Conservation (phyloP, 495 filamentous ascomycete genomes). For the Parmelia sp. region DNA sequence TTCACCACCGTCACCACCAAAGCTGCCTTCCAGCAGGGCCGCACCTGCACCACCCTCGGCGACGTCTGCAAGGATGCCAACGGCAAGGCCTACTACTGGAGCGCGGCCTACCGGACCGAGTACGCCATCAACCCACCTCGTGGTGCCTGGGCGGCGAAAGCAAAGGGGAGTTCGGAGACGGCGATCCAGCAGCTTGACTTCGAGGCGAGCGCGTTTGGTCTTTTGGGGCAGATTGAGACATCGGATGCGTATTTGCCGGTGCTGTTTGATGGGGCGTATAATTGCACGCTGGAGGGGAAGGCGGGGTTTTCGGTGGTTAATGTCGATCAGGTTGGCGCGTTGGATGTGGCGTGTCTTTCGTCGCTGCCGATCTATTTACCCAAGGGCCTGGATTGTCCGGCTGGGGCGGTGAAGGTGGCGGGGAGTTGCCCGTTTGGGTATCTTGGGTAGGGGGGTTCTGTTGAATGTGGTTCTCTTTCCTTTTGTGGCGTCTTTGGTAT, state of each 20-base stretch:
- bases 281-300: slow-evolving; percentile 22
- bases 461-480: too few species aligned
- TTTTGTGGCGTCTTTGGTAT: too few species aligned
- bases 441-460: not conserved
- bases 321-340: slow-evolving; percentile 11
- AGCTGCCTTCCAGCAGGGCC: not conserved
- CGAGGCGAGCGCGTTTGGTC: not conserved
- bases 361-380: slow-evolving; percentile 6
- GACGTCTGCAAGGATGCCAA: not conserved
- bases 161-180: too few species aligned
- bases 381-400: not conserved
- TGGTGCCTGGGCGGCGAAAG: too few species aligned
- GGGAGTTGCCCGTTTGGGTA: slow-evolving; percentile 14
- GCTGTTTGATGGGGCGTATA: slow-evolving; percentile 24
- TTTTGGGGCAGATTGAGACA: slow-evolving; percentile 2
- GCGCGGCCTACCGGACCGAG: not conserved
- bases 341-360: slow-evolving; percentile 18
- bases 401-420: not conserved
- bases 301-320: slow-evolving; percentile 9
- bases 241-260: slow-evolving; percentile 6
- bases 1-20: not conserved
- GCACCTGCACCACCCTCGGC: not conserved
- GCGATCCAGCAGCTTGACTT: not conserved
- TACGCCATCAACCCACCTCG: slow-evolving; percentile 4
- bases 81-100: slow-evolving; percentile 3